Evolutionary conservation across 768 basidiomycete genomes (phyloP).

Genomic region (Mycena capillaripes): DNA sequence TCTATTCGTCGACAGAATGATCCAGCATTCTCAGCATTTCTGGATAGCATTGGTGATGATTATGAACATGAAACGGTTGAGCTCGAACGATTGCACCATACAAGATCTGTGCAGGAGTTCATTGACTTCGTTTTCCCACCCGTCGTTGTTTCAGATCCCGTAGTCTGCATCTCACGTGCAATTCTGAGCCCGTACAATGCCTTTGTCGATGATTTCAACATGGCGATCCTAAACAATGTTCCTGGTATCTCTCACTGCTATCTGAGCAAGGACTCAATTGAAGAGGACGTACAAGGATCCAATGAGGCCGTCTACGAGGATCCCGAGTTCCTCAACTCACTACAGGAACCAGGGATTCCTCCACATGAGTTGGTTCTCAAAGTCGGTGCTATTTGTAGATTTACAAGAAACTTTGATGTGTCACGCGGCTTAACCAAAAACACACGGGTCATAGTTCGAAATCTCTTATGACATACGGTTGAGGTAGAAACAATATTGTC

Average conservation of each 20-base stretch:
- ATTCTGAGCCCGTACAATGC: not conserved
- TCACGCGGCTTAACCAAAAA: too few relatives aligned
- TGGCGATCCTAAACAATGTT: not conserved
- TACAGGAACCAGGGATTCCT: too few relatives aligned
- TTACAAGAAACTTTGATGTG: too few relatives aligned
- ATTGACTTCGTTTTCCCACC: constrained; percentile 7
- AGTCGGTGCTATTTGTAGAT: too few relatives aligned
- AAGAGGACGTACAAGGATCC: not conserved
- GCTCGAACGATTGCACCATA: constrained; percentile 4
- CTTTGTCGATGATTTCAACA: too few relatives aligned
- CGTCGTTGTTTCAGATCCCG: not conserved
- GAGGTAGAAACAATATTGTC: too few relatives aligned
- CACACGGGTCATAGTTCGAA: too few relatives aligned
- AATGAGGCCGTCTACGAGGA: not conserved
- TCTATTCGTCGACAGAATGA: constrained; percentile 10
- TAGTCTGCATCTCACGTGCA: not conserved
- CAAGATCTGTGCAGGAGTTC: not conserved
- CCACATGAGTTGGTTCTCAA: too few relatives aligned
- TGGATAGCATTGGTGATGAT: constrained; percentile 10
- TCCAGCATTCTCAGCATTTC: constrained; percentile 8
- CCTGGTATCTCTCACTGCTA: not conserved
- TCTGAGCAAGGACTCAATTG: not conserved
- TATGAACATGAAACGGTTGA: constrained; percentile 6
- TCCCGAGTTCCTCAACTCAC: too few relatives aligned
- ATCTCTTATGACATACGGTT: too few relatives aligned